Base-by-base conservation (phyloP, 257 asterid species). In the Solanum pinnatisectum region DNA sequence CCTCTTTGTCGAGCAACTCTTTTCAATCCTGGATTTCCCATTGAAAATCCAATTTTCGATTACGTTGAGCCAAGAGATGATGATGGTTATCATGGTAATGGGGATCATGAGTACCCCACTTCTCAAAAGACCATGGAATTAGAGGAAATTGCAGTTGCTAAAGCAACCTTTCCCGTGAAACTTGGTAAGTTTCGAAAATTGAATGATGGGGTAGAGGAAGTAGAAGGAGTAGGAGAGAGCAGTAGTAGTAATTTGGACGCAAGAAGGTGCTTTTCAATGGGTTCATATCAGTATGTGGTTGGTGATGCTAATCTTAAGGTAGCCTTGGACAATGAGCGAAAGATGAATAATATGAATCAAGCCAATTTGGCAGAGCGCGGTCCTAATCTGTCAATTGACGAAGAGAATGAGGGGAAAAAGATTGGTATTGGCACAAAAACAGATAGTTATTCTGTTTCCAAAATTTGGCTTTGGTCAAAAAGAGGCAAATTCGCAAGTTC, bases 381-480 rank as follows among this genome's bases (percentile, higher is more conserved):
- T 78, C 39, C 83, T 72, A 89, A 89, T 89, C 88, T 85, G 30
- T 56, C 78, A 0, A 87, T 56, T 59, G 92, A 88, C 42, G 92
- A 70, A 42, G 92, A 89, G 65, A 67, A 87, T 18, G 95, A 93
- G 52, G 99, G 98, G 76, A 96, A 96, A 92, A 96, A 90, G 95
- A 92, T 96, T 78, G 76, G 92, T 42, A 92, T 94, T 30, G 97
- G 98, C 84, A 89, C 97, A 35, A 96, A 95, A 91, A 94, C 96
- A 8, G 99, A 96, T 90, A 96, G 99, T 92, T 96, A 95, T 82
- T 96, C 99, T 2, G 95, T 96, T 88, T 96, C 99, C 90, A 96
- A 96, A 95, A 96, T 96, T 87, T 96, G 99, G 99, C 91, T 95
- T 83, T 96, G 99, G 99, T 94, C 99, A 6, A 95, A 95, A 86